Evolutionary conservation across 441 rosid genomes (phyloP), one percentile per base, ranked within the genome.

Genomic region (Daphne laureola): DNA sequence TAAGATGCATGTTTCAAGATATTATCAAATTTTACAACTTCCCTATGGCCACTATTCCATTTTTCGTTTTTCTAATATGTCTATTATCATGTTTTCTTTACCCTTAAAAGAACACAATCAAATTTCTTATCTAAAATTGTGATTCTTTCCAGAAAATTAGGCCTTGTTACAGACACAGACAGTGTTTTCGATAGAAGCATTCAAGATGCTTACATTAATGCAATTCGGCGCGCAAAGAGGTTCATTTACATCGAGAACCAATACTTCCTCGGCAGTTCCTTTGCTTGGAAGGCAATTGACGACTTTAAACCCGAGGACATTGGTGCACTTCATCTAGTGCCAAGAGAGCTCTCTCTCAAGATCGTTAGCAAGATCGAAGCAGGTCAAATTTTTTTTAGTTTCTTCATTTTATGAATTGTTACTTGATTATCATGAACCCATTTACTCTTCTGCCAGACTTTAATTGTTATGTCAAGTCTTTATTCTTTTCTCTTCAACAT

Each of bases 291-390:
- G 8, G 51, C 53, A 3, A 17, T 26, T 1, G 63, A 51, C 14
- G 6, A 6, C 6, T 31, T 63, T 13, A 64, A 60, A 25, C 54
- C 47, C 3, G 65, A 64, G 46, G 67, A 73, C 17, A 56, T 64
- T 4, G 67, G 63, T 7, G 70, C 70, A 12, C 36, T 61, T 38
- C 60, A 73, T 43, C 65, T 73, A 17, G 69, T 73, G 46, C 78
- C 78, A 4, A 73, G 67, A 25, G 75, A 73, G 13, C 42, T 73
- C 14, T 70, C 74, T 3, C 62, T 73, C 12, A 73, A 70, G 65
- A 70, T 73, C 3, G 63, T 36, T 3, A 73, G 70, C 53, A 73
- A 73, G 65, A 73, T 73, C 12, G 67, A 78, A 64, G 85, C 83
- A 26, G 95, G 38, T 31, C 25, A 21, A 21, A 3, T 21, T 0